Conservation (phyloP, 306 rosid species). For the Citrullus mucosospermus region DNA sequence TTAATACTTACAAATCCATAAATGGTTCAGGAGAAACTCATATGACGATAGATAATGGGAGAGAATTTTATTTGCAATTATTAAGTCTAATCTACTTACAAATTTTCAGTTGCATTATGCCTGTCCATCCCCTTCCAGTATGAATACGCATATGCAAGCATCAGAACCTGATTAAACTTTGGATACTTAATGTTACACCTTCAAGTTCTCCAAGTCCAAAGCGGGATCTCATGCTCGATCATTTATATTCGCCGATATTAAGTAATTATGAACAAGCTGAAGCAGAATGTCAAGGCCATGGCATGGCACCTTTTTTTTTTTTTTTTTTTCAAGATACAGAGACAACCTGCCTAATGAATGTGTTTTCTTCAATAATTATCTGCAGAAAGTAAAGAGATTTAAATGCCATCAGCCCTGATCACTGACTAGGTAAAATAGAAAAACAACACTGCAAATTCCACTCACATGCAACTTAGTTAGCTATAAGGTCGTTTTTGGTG, state of each 20-base stretch:
- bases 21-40: background rate
- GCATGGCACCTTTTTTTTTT: background rate
- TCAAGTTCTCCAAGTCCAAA: background rate
- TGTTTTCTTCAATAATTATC: background rate
- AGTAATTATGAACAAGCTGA: background rate
- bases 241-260: no score
- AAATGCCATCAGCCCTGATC: background rate
- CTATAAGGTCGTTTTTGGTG: slow-evolving; percentile 25
- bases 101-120: background rate
- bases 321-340: background rate
- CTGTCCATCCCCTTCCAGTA: background rate
- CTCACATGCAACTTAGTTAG: slow-evolving; percentile 37
- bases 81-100: background rate
- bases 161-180: background rate
- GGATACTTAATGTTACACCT: background rate
- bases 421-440: background rate
- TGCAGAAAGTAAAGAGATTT: background rate
- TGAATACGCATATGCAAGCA: background rate
- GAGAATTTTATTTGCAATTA: background rate
- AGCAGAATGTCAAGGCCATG: background rate
- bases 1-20: background rate
- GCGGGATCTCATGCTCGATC: background rate
- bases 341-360: background rate
- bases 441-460: background rate
- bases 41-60: background rate